Percentiles rank a stretch among this genome's conserved stretches.
Evolutionary conservation across 2,329 filamentous ascomycete genomes (phyloP).

Genomic region (Cladosporium sp.): DNA sequence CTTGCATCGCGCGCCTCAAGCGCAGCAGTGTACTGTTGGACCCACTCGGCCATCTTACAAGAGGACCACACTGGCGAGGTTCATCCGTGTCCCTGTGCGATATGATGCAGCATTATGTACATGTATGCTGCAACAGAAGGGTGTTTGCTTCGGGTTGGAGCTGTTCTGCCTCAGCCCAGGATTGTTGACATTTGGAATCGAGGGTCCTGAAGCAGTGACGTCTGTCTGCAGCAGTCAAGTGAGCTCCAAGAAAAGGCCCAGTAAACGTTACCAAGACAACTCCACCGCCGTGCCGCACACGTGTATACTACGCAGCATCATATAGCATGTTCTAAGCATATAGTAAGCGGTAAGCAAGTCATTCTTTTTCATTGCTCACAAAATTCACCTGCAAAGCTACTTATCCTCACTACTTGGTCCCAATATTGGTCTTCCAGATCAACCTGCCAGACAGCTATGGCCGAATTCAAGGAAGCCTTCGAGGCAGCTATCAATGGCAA

Average conservation of each 20-base stretch:
- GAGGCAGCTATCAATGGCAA: constrained; percentile 1
- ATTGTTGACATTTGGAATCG: not conserved
- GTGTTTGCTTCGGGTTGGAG: not conserved
- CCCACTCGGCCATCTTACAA: constrained; percentile 62
- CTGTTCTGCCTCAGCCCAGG: not conserved
- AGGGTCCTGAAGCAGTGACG: constrained; percentile 3
- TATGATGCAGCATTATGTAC: not conserved
- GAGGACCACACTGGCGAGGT: not conserved
- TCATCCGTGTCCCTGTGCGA: constrained; percentile 1
- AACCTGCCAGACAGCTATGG: not conserved
- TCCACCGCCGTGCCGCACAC: constrained; percentile 3
- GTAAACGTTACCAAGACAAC: not conserved
- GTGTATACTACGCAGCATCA: not conserved
- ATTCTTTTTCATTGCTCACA: too few relatives aligned
- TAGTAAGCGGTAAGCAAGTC: too few relatives aligned
- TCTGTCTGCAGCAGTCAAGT: not conserved
- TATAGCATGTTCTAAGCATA: not conserved
- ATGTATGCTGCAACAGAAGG: not conserved
- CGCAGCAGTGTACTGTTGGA: constrained; percentile 73
- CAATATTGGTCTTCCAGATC: too few relatives aligned
- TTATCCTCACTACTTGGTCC: too few relatives aligned
- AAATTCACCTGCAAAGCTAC: too few relatives aligned
- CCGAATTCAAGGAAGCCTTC: constrained; percentile 6
- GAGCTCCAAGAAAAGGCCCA: not conserved
- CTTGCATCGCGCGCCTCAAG: constrained; percentile 68